These are phyloP conservation scores for Nitzschia sp. DNA, from an alignment of 108 stramenopile genomes.

Conservation along the genomic window DNA sequence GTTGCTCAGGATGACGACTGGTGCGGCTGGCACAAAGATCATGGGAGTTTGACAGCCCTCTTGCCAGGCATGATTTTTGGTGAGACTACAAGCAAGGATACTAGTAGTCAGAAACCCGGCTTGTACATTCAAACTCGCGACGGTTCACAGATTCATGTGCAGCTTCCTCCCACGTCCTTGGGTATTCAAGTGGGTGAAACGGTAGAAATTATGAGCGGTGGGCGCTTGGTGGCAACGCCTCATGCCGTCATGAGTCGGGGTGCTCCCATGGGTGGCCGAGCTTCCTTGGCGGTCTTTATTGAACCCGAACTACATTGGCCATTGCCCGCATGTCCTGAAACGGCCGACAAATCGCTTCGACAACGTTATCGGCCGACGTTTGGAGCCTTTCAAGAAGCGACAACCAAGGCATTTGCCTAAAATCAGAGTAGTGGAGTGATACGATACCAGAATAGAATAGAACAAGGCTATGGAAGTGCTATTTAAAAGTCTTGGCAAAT, in stretches of 20 bases:
- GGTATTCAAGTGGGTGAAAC: conserved; percentile 93
- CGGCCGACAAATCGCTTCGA: conserved; percentile 14
- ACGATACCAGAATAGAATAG: too few relatives aligned
- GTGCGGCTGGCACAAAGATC: conserved; percentile 95
- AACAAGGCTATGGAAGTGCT: too few relatives aligned
- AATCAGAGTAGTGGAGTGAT: background rate
- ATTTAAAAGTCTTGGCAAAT: too few relatives aligned
- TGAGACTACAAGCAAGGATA: background rate
- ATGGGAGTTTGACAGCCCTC: conserved; percentile 86
- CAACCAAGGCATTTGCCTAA: conserved; percentile 22
- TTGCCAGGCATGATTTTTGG: conserved; percentile 75
- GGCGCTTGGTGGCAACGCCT: conserved; percentile 90
- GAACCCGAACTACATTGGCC: conserved; percentile 14
- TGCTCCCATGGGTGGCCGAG: conserved; percentile 9
- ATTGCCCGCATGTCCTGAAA: conserved; percentile 16
- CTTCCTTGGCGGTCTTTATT: conserved; percentile 33
- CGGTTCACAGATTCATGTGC: conserved; percentile 50
- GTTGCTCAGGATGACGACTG: conserved; percentile 44
- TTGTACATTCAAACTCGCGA: conserved; percentile 77
- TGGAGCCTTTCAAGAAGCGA: conserved; percentile 39
- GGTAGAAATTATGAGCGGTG: conserved; percentile 90
- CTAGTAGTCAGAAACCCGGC: conserved; percentile 44
- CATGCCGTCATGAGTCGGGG: conserved; percentile 62
- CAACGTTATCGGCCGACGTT: conserved; percentile 29
- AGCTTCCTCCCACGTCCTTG: conserved; percentile 67